Percentiles rank a stretch among this genome's conserved stretches.
These are phyloP conservation scores for Komagataella mondaviorum DNA, from an alignment of 805 yeast species.

Conservation along the genomic window DNA sequence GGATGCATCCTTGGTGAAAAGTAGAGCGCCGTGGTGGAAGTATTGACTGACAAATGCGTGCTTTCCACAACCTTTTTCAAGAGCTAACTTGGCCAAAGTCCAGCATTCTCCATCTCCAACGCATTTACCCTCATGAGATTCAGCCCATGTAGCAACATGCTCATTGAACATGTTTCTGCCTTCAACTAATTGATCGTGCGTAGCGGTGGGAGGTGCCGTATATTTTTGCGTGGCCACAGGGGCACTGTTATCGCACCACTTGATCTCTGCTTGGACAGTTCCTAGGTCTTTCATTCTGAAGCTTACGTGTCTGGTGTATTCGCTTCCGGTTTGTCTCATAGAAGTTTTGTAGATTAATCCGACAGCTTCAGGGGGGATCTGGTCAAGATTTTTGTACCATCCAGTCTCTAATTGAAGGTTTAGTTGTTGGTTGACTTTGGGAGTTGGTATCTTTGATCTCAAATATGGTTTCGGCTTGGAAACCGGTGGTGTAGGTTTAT, in stretches of 20 bases:
- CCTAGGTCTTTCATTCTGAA: constrained; percentile 30
- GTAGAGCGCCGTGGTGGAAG: constrained; percentile 28
- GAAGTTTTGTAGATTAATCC: constrained; percentile 21
- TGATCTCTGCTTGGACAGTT: constrained; percentile 18
- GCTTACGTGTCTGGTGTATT: constrained; percentile 18
- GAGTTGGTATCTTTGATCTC: constrained; percentile 16
- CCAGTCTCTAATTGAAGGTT: constrained; percentile 30
- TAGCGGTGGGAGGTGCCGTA: constrained; percentile 30
- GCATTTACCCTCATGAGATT: constrained; percentile 27
- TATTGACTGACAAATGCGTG: constrained; percentile 41
- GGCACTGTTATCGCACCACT: constrained; percentile 23
- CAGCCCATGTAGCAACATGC: constrained; percentile 42
- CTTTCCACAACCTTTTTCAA: constrained; percentile 39
- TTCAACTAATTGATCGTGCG: constrained; percentile 18
- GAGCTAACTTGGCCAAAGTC: constrained; percentile 44
- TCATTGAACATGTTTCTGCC: constrained; percentile 30
- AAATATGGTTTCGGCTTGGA: constrained; percentile 8
- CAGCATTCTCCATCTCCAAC: constrained; percentile 51
- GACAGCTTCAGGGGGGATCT: constrained; percentile 11
- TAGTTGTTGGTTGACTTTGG: constrained; percentile 28
- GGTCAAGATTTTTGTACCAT: constrained; percentile 20
- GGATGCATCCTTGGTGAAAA: constrained; percentile 10
- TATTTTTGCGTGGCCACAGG: constrained; percentile 14
- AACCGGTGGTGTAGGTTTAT: constrained; percentile 11
- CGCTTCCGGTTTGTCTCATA: constrained; percentile 13